Evolutionary conservation across 2,329 filamentous ascomycete species (phyloP), one percentile per base, ranked within the genome.

Genomic region (Aspergillus spinulosporus): DNA sequence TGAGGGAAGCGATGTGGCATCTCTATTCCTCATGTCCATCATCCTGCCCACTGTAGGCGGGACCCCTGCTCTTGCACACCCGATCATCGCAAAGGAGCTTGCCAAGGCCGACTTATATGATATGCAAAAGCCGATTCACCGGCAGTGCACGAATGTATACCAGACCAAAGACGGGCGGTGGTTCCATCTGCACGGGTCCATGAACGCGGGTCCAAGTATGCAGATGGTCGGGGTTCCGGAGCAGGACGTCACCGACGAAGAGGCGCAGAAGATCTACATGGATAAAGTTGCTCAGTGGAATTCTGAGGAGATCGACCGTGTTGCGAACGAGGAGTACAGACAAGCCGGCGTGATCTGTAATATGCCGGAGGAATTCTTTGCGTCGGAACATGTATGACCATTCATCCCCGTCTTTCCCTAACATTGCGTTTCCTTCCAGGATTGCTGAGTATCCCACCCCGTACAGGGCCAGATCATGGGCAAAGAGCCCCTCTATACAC

Each of bases 91-190:
- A 5, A 39, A 39, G n/a, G 36, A 39, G n/a, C 36, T 39, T 4
- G 36, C 7, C n/a, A 14, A 12, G 8, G 36, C 6, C 36, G 36
- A 39, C n/a, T 4, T 12, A 5, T 39, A 39, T 12, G 5, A 11
- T 4, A 39, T 12, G 36, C 7, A 39, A 4, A 39, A 39, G 36
- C 36, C 36, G 8, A 39, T 39, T 12, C 36, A 39, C 11, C 36
- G n/a, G 36, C 36, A 39, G 36, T 39, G 36, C 40, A 43, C 40
- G 15, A 56, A 56, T 34, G 54, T 60, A 14, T 60, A 64, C 34
- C 46, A 57, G 21, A 62, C 62, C 9, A 56, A 61, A 14, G 59
- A 63, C 15, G 51, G 34, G 4, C 56, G 58, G 2, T 64, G 21
- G 31, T 64, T 57, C 36, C 57, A 63, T 34, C 29, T 54, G 1